phyloP scores from a whole-genome alignment of 2,329 filamentous ascomycete genomes.

The Ascocoryne sarcoides region DNA sequence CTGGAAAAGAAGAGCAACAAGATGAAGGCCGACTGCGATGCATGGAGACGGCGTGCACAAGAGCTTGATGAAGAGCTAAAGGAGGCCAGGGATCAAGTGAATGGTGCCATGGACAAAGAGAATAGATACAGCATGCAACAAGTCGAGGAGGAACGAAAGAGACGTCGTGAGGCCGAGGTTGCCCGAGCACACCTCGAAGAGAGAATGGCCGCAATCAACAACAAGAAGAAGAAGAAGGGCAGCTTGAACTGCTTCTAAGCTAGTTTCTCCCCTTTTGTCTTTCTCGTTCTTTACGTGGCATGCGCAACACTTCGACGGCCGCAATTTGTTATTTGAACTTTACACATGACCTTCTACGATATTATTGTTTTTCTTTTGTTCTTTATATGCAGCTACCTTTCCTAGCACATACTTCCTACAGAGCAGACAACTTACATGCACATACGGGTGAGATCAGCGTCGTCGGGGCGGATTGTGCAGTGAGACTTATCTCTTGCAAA shows the following conservation, averaged over 20 bases:
- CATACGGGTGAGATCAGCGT: too few relatives aligned
- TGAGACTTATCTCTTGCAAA: too few relatives aligned
- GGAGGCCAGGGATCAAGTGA: slow-evolving; percentile 41
- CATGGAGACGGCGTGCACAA: slow-evolving; percentile 78
- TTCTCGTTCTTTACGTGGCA: too few relatives aligned
- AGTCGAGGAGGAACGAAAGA: slow-evolving; percentile 93
- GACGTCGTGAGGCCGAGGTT: slow-evolving; percentile 80
- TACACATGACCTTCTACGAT: not conserved
- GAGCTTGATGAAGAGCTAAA: slow-evolving; percentile 39
- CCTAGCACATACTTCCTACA: not conserved
- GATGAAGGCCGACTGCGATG: slow-evolving; percentile 82
- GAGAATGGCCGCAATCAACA: slow-evolving; percentile 83
- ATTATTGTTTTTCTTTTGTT: not conserved
- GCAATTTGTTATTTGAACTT: not conserved
- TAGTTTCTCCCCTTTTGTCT: too few relatives aligned
- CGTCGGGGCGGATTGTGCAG: too few relatives aligned
- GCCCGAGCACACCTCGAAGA: slow-evolving; percentile 86
- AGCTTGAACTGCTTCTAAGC: slow-evolving; percentile 81
- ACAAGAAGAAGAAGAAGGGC: slow-evolving; percentile 67
- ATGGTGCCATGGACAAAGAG: slow-evolving; percentile 23
- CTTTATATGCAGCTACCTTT: not conserved
- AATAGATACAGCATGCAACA: slow-evolving; percentile 69
- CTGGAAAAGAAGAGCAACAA: slow-evolving; percentile 87
- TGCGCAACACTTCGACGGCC: too few relatives aligned
- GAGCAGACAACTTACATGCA: too few relatives aligned